Evolutionary conservation across 192 early-diverging fungal species (phyloP).

Genomic region (Coemansia sp.): DNA sequence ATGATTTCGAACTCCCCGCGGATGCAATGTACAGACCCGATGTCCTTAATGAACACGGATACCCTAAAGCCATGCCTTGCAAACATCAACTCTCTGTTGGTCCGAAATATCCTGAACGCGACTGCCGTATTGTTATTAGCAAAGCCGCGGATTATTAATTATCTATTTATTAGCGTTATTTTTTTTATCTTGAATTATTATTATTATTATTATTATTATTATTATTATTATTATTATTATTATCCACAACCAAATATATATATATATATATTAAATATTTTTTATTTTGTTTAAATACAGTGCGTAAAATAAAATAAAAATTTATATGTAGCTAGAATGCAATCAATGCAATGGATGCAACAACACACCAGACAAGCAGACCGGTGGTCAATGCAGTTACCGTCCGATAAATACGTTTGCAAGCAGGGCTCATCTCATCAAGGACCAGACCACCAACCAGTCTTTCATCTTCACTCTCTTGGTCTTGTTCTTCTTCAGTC

Average conservation of each 20-base stretch:
- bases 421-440: neutral
- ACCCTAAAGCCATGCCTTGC: slow-evolving; percentile 24
- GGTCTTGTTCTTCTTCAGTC: too few relatives aligned
- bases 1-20: slow-evolving; percentile 17
- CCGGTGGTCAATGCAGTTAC: slow-evolving; percentile 20
- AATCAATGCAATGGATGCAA: slow-evolving; percentile 26
- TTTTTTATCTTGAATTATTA: neutral
- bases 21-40: slow-evolving; percentile 16
- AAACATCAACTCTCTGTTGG: slow-evolving; percentile 17
- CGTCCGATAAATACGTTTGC: neutral
- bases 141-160: slow-evolving; percentile 10
- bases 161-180: neutral
- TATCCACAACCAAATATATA: neutral
- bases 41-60: slow-evolving; percentile 8
- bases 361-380: slow-evolving; percentile 36
- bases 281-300: too few relatives aligned
- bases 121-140: slow-evolving; percentile 20
- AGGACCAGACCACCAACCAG: neutral
- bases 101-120: slow-evolving; percentile 30
- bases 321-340: neutral
- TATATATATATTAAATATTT: too few relatives aligned
- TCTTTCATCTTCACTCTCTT: neutral
- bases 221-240: neutral
- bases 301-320: too few relatives aligned
- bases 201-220: neutral